Conservation (phyloP, 768 basidiomycete species). For the Phaffia tasmanica region DNA sequence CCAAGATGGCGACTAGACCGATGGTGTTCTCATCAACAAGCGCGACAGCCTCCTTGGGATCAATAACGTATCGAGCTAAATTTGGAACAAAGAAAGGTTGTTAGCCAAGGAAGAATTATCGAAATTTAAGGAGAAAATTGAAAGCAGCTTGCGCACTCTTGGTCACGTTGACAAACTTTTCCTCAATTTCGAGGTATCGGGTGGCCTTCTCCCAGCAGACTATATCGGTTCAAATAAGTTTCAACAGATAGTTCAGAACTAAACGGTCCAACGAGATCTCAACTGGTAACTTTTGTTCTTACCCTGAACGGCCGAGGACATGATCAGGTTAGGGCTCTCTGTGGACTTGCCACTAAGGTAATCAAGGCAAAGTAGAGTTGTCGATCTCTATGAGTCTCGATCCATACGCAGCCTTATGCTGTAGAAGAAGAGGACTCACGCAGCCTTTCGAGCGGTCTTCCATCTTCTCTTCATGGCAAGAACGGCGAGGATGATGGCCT, state of each 20-base stretch:
- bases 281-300: not conserved
- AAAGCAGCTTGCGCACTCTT: not conserved
- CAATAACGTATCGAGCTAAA: slow-evolving; percentile 31
- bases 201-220: slow-evolving; percentile 37
- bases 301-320: too few relatives aligned
- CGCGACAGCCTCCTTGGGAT: slow-evolving; percentile 34
- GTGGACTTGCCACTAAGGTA: slow-evolving; percentile 26
- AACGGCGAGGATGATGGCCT: slow-evolving; percentile 36
- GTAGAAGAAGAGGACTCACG: not conserved
- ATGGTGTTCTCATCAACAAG: slow-evolving; percentile 39
- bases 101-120: not conserved
- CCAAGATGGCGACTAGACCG: slow-evolving; percentile 12
- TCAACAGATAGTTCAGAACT: not conserved
- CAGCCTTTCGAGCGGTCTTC: slow-evolving; percentile 29
- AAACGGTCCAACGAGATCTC: not conserved
- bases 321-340: slow-evolving; percentile 31
- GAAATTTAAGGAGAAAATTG: not conserved
- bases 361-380: not conserved
- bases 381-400: not conserved
- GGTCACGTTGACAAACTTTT: slow-evolving; percentile 30
- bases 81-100: not conserved
- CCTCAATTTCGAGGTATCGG: slow-evolving; percentile 35
- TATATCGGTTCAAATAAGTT: not conserved
- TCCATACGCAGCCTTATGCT: too few relatives aligned
- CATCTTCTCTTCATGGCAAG: slow-evolving; percentile 33